These are phyloP conservation scores for Jasminum sambac DNA, from an alignment of 257 asterid genomes.

Conservation along the genomic window DNA sequence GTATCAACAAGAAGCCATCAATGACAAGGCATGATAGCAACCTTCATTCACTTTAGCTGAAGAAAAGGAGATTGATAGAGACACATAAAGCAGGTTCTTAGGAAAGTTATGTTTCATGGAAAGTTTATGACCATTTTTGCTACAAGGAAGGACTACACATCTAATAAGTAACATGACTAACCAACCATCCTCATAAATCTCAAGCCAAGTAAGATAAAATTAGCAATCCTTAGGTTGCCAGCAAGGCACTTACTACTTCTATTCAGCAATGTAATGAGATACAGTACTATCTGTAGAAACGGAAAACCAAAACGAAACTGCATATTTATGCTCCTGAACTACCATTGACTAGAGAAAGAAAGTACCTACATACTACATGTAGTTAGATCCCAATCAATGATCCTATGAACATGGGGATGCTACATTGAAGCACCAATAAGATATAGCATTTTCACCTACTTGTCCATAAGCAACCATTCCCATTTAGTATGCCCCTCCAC, in stretches of 20 bases:
- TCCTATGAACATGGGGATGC: neutral
- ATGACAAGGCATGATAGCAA: constrained; percentile 15
- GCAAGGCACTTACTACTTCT: neutral
- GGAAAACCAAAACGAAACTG: neutral
- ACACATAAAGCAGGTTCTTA: neutral
- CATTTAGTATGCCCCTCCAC: neutral
- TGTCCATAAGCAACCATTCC: neutral
- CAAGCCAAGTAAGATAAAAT: constrained; percentile 6
- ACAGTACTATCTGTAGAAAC: neutral
- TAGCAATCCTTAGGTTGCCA: constrained; percentile 1
- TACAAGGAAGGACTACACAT: too few species aligned
- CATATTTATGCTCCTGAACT: neutral
- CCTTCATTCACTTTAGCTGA: constrained; percentile 1
- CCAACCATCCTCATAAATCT: constrained; percentile 4
- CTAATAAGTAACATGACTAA: neutral
- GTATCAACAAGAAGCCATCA: constrained; percentile 10
- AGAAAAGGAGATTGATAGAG: constrained; percentile 9
- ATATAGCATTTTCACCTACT: neutral
- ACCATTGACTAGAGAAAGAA: neutral
- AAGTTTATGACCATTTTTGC: constrained; percentile 8
- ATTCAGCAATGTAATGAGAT: neutral
- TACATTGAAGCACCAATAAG: neutral
- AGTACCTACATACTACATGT: neutral
- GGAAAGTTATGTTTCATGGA: constrained; percentile 5
- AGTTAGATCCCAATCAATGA: neutral